Base-by-base conservation (phyloP, 2,329 filamentous ascomycete genomes). In the Celoporthe dispersa region DNA sequence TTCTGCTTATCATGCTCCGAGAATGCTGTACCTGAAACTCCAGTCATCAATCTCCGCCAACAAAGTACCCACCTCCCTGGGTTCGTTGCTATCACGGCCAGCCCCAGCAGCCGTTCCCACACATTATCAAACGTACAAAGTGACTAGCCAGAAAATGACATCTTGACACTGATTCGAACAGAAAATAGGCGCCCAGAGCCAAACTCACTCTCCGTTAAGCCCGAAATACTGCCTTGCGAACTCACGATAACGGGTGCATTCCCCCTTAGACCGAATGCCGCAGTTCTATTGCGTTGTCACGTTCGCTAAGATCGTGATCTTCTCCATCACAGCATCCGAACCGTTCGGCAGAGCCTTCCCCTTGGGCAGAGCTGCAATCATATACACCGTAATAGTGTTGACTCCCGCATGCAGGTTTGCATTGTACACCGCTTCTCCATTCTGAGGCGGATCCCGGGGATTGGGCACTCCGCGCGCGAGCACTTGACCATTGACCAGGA, bases 381-480 rank as follows among this genome's bases (percentile, higher is more conserved):
- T 84, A 75, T 95, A 92, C 9, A 97, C 85, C 75, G 94, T 91
- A 65, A 97, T 87, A 61, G 90, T 87, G 74, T 96, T 97, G 65
- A 94, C 86, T 8, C 93, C 94, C 1, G 87, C 86, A 35, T 88
- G 85, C 37, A 97, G 82, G 66, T 87, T 87, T 9, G 90, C 86
- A 75, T 97, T 94, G 75, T 94, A 97, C 0, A 92, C 82, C n/a
- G 91, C 90, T 72, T 88, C 88, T 70, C 85, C 84, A 62, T 80
- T 84, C 74, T 86, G 83, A 60, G 86, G 81, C 31, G 82, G 80
- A 66, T 89, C 88, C 31, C 88, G 85, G 3, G 87, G 84, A 33
- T 86, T 83, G 72, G 87, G 86, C 41, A 73, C 68, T 48, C 80
- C 59, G 80, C 77, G 84, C 59, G 82, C 83, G n/a, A 91, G 84